Evolutionary conservation across 108 stramenopile genomes (phyloP).

Genomic region (Schizochytrium sp.): DNA sequence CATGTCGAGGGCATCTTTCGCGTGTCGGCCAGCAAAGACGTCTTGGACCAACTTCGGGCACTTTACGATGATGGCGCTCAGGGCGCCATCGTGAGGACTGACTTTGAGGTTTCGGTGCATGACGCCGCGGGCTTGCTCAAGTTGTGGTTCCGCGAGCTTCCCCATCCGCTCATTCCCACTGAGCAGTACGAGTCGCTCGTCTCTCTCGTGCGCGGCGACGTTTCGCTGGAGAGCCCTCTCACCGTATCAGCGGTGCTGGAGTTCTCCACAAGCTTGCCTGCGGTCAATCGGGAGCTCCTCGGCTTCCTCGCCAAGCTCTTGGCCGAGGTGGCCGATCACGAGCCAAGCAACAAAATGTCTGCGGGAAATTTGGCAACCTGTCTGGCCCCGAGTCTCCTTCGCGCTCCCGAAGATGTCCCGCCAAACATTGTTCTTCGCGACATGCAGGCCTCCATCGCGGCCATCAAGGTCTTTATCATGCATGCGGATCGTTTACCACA

Average conservation of each 20-base stretch:
- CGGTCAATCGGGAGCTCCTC: background rate
- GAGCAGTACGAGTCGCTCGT: background rate
- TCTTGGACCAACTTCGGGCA: background rate
- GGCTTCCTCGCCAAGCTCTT: background rate
- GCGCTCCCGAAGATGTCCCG: background rate
- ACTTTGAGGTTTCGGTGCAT: background rate
- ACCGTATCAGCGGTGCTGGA: background rate
- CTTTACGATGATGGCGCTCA: background rate
- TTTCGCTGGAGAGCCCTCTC: background rate
- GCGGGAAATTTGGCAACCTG: background rate
- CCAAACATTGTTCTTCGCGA: background rate
- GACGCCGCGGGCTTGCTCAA: background rate
- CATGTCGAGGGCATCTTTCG: background rate
- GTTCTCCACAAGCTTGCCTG: background rate
- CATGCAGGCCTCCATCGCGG: constrained; percentile 7
- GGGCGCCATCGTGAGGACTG: background rate
- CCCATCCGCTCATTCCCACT: background rate
- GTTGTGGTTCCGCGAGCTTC: background rate
- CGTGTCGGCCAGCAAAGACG: background rate
- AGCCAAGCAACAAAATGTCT: background rate
- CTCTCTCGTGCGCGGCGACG: background rate
- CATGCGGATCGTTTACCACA: background rate
- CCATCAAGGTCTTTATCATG: background rate
- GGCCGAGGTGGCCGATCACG: background rate
- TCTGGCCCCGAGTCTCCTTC: background rate